Evolutionary conservation across 1,139 yeast species (phyloP).

Genomic region (Ogataea hybrid): DNA sequence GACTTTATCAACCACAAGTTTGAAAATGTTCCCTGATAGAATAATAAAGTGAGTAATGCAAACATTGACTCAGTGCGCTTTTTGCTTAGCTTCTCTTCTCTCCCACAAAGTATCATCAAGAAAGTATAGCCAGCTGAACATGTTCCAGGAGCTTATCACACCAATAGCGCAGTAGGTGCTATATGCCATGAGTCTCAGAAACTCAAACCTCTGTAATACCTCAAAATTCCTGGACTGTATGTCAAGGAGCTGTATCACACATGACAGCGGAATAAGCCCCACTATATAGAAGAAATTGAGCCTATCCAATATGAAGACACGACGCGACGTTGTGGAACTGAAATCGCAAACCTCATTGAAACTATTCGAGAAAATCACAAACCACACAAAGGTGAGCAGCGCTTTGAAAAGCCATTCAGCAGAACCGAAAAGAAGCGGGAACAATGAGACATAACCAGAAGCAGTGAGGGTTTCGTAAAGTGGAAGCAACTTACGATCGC

Average conservation of each 20-base stretch:
- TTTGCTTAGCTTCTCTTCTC: conserved; percentile 14
- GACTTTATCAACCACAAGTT: conserved; percentile 2
- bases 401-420: conserved; percentile 77
- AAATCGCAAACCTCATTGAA: conserved; percentile 64
- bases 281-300: conserved; percentile 64
- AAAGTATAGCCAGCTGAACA: conserved; percentile 84
- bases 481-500: conserved; percentile 68
- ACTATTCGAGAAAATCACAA: conserved; percentile 70
- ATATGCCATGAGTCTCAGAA: conserved; percentile 74
- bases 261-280: conserved; percentile 65
- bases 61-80: conserved; percentile 1
- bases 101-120: conserved; percentile 68
- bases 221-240: conserved; percentile 51
- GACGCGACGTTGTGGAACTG: conserved; percentile 41
- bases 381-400: conserved; percentile 83
- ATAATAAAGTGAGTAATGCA: conserved; percentile 1
- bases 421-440: conserved; percentile 82
- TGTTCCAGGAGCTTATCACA: conserved; percentile 83
- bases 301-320: conserved; percentile 67
- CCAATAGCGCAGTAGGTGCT: conserved; percentile 90
- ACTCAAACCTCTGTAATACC: conserved; percentile 57
- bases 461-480: conserved; percentile 67
- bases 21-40: not conserved
- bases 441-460: conserved; percentile 83
- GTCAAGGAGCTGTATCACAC: conserved; percentile 53